These are phyloP conservation scores for Hordeum vulgare DNA, from an alignment of 176 grass and related monocot species.

Conservation along the genomic window DNA sequence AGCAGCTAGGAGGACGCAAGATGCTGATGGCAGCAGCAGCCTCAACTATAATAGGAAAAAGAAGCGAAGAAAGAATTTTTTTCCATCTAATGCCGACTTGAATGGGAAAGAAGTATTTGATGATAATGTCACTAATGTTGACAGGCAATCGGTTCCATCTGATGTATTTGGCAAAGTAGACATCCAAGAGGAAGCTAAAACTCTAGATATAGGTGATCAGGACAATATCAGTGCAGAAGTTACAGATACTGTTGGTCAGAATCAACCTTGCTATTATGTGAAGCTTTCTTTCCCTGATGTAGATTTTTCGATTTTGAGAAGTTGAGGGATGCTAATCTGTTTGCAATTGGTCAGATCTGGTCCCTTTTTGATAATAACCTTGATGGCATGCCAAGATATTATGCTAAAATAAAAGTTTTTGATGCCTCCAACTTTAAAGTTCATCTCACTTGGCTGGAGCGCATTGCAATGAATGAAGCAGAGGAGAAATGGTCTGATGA, in stretches of 20 bases:
- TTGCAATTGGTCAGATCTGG: no score
- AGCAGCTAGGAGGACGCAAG: conserved; percentile 28
- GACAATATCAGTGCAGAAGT: no score
- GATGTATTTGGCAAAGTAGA: conserved; percentile 23
- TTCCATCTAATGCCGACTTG: conserved; percentile 19
- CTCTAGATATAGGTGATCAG: no score
- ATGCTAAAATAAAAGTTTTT: no score
- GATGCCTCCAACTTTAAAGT: conserved; percentile 66
- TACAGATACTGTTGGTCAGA: no score
- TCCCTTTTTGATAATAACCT: no score
- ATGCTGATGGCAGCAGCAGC: no score
- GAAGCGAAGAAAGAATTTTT: conserved; percentile 25
- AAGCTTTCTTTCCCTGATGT: no score
- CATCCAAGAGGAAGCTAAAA: conserved; percentile 24
- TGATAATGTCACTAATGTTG: conserved; percentile 4
- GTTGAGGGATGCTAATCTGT: no score
- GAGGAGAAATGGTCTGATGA: conserved; percentile 51
- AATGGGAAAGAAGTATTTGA: conserved; percentile 5
- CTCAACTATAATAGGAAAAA: conserved; percentile 21
- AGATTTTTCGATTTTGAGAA: no score
- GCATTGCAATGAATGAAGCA: conserved; percentile 22
- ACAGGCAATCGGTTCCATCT: conserved; percentile 13
- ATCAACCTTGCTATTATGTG: no score
- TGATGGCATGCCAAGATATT: no score
- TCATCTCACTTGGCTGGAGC: conserved; percentile 66